A percentile compares a stretch with the other conserved stretches of the same genome.
Evolutionary conservation across 192 early-diverging fungal genomes (phyloP).

Genomic region (Backusella mclennaniae): DNA sequence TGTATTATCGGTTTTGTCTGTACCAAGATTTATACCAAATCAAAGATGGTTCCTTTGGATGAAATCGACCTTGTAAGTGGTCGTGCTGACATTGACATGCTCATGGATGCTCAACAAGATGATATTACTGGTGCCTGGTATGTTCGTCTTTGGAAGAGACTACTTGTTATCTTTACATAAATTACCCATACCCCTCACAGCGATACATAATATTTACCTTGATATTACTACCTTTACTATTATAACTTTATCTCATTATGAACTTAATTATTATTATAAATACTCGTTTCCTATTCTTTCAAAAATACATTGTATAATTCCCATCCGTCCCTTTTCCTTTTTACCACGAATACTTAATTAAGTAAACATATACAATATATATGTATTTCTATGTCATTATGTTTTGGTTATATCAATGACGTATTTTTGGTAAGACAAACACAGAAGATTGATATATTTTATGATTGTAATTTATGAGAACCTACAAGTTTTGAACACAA

Average conservation of each 20-base stretch:
- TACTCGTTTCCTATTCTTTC: not conserved
- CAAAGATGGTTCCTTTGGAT: constrained; percentile 25
- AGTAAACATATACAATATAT: not conserved
- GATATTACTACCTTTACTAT: not conserved
- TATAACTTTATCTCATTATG: not conserved
- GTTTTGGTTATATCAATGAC: not conserved
- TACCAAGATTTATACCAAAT: constrained; percentile 27
- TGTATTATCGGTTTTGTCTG: constrained; percentile 15
- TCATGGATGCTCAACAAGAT: not conserved
- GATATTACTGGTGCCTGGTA: constrained; percentile 7
- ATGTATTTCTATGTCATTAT: not conserved
- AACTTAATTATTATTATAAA: constrained; percentile 1
- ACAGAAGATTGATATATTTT: not conserved
- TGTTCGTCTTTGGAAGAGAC: not conserved
- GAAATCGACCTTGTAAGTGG: constrained; percentile 29
- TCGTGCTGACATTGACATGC: constrained; percentile 11
- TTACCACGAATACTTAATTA: not conserved
- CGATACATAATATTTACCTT: not conserved
- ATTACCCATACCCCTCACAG: not conserved
- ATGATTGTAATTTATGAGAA: not conserved
- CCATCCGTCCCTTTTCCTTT: not conserved
- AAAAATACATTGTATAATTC: not conserved
- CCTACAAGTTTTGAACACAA: not conserved
- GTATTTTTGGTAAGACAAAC: not conserved
- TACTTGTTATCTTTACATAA: not conserved